Evolutionary conservation across 2,329 filamentous ascomycete species (phyloP).

Genomic region (Knoxdaviesia proteae): DNA sequence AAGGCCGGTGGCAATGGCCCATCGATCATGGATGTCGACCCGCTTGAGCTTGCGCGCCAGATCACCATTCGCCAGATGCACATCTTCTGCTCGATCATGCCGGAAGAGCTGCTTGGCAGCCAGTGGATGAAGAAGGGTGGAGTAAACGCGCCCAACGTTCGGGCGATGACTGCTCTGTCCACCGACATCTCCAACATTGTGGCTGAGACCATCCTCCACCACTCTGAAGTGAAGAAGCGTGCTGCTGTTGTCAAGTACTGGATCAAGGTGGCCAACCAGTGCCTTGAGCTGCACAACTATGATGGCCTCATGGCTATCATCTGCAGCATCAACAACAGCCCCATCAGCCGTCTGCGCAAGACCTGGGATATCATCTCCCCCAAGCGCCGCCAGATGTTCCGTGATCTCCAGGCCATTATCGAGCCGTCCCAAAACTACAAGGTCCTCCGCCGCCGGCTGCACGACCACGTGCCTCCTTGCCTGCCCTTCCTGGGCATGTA

Average conservation of each 20-base stretch:
- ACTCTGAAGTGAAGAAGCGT: slow-evolving; percentile 82
- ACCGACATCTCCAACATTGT: slow-evolving; percentile 87
- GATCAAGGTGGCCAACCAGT: slow-evolving; percentile 84
- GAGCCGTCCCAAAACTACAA: slow-evolving; percentile 85
- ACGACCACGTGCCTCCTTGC: slow-evolving; percentile 76
- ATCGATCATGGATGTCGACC: slow-evolving; percentile 74
- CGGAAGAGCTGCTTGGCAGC: slow-evolving; percentile 75
- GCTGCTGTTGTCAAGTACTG: slow-evolving; percentile 87
- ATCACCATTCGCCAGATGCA: slow-evolving; percentile 80
- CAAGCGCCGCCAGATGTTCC: slow-evolving; percentile 64
- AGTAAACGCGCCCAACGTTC: slow-evolving; percentile 66
- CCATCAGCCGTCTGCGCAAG: slow-evolving; percentile 66
- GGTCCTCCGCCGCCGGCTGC: slow-evolving; percentile 59
- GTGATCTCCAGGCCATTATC: slow-evolving; percentile 62
- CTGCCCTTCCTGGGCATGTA: slow-evolving; percentile 93
- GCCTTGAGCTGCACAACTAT: slow-evolving; percentile 81
- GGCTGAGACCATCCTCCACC: slow-evolving; percentile 72
- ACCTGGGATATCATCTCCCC: slow-evolving; percentile 81
- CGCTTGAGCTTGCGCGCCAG: slow-evolving; percentile 76
- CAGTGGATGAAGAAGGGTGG: slow-evolving; percentile 87
- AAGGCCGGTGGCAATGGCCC: slow-evolving; percentile 49
- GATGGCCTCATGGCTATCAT: slow-evolving; percentile 94
- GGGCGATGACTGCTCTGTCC: slow-evolving; percentile 80
- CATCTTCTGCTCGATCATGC: slow-evolving; percentile 79
- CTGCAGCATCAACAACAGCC: slow-evolving; percentile 80